Percentiles rank a stretch among this genome's conserved stretches.
Conservation (phyloP, 345 rosid species). For the Heritiera littoralis region DNA sequence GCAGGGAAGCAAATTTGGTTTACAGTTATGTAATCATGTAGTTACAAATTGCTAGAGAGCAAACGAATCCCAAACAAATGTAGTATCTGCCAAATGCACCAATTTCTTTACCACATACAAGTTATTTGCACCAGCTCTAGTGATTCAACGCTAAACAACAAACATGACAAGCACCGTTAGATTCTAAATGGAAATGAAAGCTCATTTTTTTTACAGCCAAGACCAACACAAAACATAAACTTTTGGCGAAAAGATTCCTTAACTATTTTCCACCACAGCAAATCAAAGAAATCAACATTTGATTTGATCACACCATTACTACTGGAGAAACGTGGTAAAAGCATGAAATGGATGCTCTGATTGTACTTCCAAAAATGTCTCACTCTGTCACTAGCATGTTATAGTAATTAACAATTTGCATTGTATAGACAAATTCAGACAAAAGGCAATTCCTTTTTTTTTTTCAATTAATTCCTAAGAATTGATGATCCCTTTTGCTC, state of each 20-base stretch:
- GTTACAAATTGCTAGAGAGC: not conserved
- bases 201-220: not conserved
- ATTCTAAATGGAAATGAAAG: not conserved
- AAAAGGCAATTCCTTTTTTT: not conserved
- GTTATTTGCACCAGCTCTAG: not conserved
- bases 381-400: not conserved
- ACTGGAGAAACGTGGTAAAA: not conserved
- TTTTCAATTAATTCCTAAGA: not conserved
- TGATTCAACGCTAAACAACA: not conserved
- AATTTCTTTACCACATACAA: not conserved
- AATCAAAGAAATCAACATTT: not conserved
- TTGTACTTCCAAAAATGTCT: not conserved
- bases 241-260: not conserved
- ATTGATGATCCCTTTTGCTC: not conserved
- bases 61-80: not conserved
- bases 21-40: not conserved
- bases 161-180: conserved; percentile 1
- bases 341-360: not conserved
- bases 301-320: not conserved
- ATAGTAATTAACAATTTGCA: not conserved
- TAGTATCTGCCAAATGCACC: not conserved
- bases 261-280: not conserved
- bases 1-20: conserved; percentile 25
- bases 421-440: not conserved
- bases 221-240: not conserved